Evolutionary conservation across 495 filamentous ascomycete species (phyloP), one percentile per base, ranked within the genome.

Genomic region (Physcia stellaris): DNA sequence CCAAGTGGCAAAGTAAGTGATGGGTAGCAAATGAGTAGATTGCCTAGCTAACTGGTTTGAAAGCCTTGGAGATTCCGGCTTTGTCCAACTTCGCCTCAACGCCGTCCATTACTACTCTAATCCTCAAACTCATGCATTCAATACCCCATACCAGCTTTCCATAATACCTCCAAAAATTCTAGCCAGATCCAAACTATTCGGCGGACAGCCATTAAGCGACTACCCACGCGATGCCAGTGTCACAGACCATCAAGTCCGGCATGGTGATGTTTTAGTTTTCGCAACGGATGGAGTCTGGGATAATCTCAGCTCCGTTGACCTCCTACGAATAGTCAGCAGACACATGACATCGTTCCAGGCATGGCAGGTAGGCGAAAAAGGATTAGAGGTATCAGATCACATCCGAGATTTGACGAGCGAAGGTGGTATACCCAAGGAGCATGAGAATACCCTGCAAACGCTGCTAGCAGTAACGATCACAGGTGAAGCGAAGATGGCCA

Each of bases 201-300:
- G 86, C 11, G 84, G 86, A n/a, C 64, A 65, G 2, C 80, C 76
- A 42, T 64, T 92, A 9, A 71, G 74, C 50, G 90, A 98, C 57
- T 68, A 76, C 45, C 90, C 90, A 12, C 67, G 67, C 32, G 88
- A 95, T 50, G 84, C 92, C n/a, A 74, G 73, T 45, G 69, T 88
- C 24, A 79, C 80, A 29, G 71, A 69, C 30, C 74, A 92, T 50
- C 57, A 58, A 7, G 70, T 95, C 44, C 75, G 79, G 40, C 85
- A 95, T 57, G 90, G 90, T 4, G 90, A 98, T 54, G 80, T 96
- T 5, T 59, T 96, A 11, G 60, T 98, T 12, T 79, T 96, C 43
- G 90, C 86, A 3, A 94, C 83, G 5, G 90, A 98, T 52, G 90
- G 90, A 4, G 83, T 96, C 3, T 94, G 87, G 76, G 90, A 98